Conservation (phyloP, 2,329 filamentous ascomycete genomes). For the Trichoderma sp. region DNA sequence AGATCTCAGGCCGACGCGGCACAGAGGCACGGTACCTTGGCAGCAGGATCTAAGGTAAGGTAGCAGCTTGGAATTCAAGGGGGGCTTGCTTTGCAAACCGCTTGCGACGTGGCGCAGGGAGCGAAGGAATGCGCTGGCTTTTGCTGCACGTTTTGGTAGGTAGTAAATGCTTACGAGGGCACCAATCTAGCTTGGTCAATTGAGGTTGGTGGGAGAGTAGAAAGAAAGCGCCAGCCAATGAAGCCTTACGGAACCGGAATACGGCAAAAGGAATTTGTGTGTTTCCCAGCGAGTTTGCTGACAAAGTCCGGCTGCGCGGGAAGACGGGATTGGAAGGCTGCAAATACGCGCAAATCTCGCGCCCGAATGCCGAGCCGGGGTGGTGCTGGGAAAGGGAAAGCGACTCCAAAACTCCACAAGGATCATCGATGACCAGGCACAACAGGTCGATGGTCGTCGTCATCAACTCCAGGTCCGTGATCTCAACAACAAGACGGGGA, state of each 20-base stretch:
- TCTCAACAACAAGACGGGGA: no score
- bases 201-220: background rate
- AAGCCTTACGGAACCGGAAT: background rate
- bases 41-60: no score
- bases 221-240: background rate
- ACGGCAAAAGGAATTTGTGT: background rate
- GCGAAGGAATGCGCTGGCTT: constrained; percentile 4
- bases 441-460: no score
- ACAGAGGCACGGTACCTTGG: no score
- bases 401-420: no score
- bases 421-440: no score
- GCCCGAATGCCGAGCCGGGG: constrained; percentile 24
- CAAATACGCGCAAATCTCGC: constrained; percentile 15
- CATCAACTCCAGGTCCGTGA: no score
- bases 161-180: background rate
- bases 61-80: background rate
- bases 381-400: background rate
- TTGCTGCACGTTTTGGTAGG: no score
- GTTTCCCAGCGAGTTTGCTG: background rate
- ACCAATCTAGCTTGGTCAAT: background rate
- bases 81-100: background rate
- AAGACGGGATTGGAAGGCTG: no score
- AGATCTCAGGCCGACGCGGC: background rate
- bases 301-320: constrained; percentile 7
- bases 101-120: constrained; percentile 21